phyloP scores from a whole-genome alignment of 345 rosid species.

The Bruguiera gymnorhiza region DNA sequence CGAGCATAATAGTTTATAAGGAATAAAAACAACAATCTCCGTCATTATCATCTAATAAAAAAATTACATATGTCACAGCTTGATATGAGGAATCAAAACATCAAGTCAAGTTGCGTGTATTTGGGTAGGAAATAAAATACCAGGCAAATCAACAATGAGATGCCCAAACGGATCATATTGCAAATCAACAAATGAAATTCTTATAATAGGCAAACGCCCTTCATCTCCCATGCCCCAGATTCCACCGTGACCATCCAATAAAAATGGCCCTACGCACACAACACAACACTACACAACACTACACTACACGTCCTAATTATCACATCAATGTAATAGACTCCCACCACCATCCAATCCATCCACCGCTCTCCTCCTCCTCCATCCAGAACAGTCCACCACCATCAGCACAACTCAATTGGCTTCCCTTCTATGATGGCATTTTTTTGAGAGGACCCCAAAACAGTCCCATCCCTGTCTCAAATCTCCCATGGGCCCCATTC shows the following conservation, averaged over 20 bases:
- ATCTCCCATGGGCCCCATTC: conserved; percentile 29
- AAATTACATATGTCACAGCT: neutral
- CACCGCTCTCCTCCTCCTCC: too few relatives aligned
- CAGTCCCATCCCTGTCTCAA: conserved; percentile 27
- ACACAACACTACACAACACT: neutral
- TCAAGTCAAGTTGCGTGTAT: neutral
- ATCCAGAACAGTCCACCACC: too few relatives aligned
- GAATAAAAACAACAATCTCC: neutral
- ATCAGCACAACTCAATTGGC: too few relatives aligned
- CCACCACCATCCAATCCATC: conserved; percentile 18
- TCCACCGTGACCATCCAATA: conserved; percentile 3
- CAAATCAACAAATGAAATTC: neutral
- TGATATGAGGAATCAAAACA: conserved; percentile 9
- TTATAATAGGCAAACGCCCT: too few relatives aligned
- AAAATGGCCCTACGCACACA: neutral
- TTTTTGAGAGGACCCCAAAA: conserved; percentile 20
- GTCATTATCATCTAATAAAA: conserved; percentile 8
- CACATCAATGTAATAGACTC: conserved; percentile 20
- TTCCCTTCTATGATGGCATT: neutral
- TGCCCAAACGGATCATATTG: conserved; percentile 1
- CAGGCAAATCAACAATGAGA: neutral
- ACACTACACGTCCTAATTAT: neutral
- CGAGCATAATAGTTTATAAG: neutral
- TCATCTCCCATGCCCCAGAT: too few relatives aligned
- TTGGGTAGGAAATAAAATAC: too few relatives aligned